Percentiles rank a stretch among this genome's conserved stretches.
Conservation (phyloP, 176 grass and related monocot species). For the Aegilops tauschii region DNA sequence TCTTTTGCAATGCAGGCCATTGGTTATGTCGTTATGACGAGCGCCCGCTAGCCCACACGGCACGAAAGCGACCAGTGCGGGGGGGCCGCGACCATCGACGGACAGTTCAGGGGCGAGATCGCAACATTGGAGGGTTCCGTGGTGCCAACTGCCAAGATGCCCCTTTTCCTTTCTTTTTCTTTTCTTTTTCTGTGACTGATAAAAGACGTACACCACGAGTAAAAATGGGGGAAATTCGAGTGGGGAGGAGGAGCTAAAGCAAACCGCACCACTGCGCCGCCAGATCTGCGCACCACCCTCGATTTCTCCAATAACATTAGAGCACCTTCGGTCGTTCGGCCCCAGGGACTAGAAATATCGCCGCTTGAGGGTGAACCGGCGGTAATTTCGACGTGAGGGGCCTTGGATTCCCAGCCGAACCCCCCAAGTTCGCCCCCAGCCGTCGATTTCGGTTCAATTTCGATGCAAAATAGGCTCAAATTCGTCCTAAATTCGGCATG, state of each 20-base stretch:
- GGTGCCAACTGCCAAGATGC: slow-evolving; percentile 12
- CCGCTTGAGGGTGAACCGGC: too few species aligned
- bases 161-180: neutral
- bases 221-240: neutral
- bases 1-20: neutral
- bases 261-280: neutral
- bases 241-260: slow-evolving; percentile 25
- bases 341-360: too few species aligned
- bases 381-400: too few species aligned
- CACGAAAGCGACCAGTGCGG: slow-evolving; percentile 12
- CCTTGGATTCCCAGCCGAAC: too few species aligned
- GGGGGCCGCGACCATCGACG: neutral
- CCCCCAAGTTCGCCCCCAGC: too few species aligned
- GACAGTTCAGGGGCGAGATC: slow-evolving; percentile 11
- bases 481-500: too few species aligned
- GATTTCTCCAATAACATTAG: too few species aligned
- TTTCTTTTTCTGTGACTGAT: slow-evolving; percentile 13
- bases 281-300: neutral
- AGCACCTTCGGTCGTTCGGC: too few species aligned
- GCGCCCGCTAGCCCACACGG: neutral
- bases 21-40: slow-evolving; percentile 28
- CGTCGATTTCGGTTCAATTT: too few species aligned
- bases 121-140: slow-evolving; percentile 9
- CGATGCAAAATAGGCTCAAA: too few species aligned
- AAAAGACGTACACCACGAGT: neutral